Evolutionary conservation across 164 flowering plant species (phyloP).

Genomic region (Chloranthus sessilifolius): DNA sequence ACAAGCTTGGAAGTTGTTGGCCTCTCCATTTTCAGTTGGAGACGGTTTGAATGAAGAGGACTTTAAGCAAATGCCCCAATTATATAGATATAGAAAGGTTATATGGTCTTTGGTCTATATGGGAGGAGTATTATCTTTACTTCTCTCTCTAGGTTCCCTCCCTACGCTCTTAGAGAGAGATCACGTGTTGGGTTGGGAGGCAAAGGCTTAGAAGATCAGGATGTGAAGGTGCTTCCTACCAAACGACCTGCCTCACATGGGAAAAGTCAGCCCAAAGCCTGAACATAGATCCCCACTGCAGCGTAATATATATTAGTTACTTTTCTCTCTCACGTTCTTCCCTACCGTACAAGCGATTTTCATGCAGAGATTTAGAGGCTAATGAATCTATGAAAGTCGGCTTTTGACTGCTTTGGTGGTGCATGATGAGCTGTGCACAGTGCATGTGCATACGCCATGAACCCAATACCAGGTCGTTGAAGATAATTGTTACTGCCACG

Average conservation of each 20-base stretch:
- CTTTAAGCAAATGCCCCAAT: not conserved
- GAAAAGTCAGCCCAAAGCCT: conserved; percentile 1
- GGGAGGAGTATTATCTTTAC: not conserved
- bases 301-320: too few relatives aligned
- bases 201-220: not conserved
- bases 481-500: too few relatives aligned
- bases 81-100: conserved; percentile 1
- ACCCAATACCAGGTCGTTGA: too few relatives aligned
- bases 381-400: too few relatives aligned
- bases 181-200: not conserved
- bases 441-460: too few relatives aligned
- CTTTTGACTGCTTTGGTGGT: too few relatives aligned
- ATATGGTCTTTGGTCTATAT: not conserved
- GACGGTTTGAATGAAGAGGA: not conserved
- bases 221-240: conserved; percentile 9
- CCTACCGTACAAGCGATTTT: too few relatives aligned
- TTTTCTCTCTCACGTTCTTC: too few relatives aligned
- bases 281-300: not conserved
- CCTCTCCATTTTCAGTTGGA: conserved; percentile 8
- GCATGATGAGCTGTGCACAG: too few relatives aligned
- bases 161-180: conserved; percentile 1
- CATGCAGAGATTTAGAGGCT: too few relatives aligned
- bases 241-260: conserved; percentile 13
- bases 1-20: conserved; percentile 16
- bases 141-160: too few relatives aligned